Percentiles rank a stretch among this genome's conserved stretches.
Evolutionary conservation across 768 basidiomycete species (phyloP).

Genomic region (Dentipellis fragilis): DNA sequence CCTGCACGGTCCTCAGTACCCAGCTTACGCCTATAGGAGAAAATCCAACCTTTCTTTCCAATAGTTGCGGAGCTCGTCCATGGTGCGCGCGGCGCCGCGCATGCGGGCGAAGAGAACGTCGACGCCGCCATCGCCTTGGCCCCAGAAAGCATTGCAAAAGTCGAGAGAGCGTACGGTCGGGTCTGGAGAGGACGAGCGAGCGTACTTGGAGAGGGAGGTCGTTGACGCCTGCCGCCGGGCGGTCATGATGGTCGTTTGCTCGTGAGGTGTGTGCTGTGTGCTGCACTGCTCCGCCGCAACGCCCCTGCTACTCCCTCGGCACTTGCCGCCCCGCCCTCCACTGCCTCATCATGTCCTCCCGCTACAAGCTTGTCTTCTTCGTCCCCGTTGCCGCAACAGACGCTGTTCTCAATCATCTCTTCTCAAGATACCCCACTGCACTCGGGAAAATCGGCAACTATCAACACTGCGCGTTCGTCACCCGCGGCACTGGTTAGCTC

Average conservation of each 20-base stretch:
- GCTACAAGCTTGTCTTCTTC: constrained; percentile 49
- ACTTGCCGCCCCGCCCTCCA: not conserved
- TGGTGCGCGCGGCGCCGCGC: constrained; percentile 74
- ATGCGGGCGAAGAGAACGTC: constrained; percentile 87
- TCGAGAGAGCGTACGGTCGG: constrained; percentile 48
- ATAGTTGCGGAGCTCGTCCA: constrained; percentile 79
- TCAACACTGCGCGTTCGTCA: constrained; percentile 43
- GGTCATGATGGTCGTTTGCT: constrained; percentile 37
- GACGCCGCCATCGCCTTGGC: constrained; percentile 73
- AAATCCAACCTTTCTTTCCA: constrained; percentile 82
- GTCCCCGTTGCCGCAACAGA: constrained; percentile 32
- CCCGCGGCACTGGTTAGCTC: constrained; percentile 37
- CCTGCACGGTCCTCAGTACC: constrained; percentile 29
- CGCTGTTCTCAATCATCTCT: constrained; percentile 33
- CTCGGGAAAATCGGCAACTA: constrained; percentile 45
- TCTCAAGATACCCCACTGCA: constrained; percentile 31
- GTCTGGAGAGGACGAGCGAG: constrained; percentile 44
- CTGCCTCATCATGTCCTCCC: not conserved
- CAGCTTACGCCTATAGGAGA: no score
- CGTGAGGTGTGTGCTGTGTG: not conserved
- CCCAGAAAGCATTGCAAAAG: constrained; percentile 99
- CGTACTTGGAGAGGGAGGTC: constrained; percentile 68
- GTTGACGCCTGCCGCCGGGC: constrained; percentile 75
- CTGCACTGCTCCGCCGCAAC: constrained; percentile 5
- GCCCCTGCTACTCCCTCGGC: not conserved